A percentile compares a stretch with the other conserved stretches of the same genome.
Evolutionary conservation across 345 rosid species (phyloP).

Genomic region (Balakata baccata): DNA sequence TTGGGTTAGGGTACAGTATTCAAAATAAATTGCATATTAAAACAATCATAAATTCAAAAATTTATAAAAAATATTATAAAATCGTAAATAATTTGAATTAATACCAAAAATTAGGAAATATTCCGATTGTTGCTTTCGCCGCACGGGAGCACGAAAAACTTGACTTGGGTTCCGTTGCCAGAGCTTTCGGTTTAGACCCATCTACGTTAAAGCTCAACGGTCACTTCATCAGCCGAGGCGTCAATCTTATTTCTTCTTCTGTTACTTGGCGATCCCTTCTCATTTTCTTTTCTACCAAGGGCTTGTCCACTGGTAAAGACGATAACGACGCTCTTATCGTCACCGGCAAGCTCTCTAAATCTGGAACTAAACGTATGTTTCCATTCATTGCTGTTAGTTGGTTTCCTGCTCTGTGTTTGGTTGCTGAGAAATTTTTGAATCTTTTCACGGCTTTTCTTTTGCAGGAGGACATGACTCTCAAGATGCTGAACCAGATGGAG

Average conservation of each 20-base stretch:
- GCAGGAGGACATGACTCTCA: conserved; percentile 34
- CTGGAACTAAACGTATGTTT: conserved; percentile 57
- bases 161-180: conserved; percentile 65
- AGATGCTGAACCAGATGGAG: conserved; percentile 16
- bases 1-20: too few species aligned
- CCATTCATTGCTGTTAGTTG: neutral
- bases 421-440: neutral
- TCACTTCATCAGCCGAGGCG: conserved; percentile 75
- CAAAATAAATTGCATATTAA: too few species aligned
- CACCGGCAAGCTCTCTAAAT: conserved; percentile 60
- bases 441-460: neutral
- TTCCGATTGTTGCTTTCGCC: conserved; percentile 32
- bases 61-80: too few species aligned
- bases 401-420: neutral
- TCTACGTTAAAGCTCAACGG: conserved; percentile 72
- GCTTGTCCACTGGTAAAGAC: conserved; percentile 61
- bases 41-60: too few species aligned
- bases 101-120: too few species aligned
- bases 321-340: conserved; percentile 54
- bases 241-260: conserved; percentile 55
- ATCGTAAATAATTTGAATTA: too few species aligned
- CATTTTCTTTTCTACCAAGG: conserved; percentile 70
- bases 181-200: conserved; percentile 67
- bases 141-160: conserved; percentile 57
- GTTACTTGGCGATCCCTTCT: conserved; percentile 82